Conservation (phyloP, 2,329 filamentous ascomycete species). For the Gnomoniopsis smithogilvyi region DNA sequence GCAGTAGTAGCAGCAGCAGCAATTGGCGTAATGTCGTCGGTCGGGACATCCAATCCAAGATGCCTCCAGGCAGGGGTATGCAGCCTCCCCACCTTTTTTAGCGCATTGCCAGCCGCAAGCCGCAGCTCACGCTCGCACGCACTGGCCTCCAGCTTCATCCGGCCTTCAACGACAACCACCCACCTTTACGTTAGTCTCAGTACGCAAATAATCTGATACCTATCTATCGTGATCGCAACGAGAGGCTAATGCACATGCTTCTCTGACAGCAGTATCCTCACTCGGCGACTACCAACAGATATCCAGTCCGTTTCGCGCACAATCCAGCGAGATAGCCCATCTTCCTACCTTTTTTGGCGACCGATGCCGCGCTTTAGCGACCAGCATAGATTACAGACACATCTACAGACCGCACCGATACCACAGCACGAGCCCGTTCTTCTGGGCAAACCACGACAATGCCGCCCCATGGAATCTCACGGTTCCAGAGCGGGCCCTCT, state of each 20-base stretch:
- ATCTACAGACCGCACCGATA: conserved; percentile 13
- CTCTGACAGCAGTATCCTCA: no score
- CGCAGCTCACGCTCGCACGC: no score
- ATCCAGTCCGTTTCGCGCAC: background rate
- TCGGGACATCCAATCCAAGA: no score
- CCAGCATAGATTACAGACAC: conserved; percentile 17
- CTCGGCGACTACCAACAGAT: background rate
- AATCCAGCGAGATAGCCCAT: background rate
- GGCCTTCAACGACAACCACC: no score
- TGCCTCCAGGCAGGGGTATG: no score
- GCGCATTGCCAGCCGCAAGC: no score
- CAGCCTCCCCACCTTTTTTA: no score
- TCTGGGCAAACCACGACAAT: conserved; percentile 29
- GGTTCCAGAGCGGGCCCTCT: conserved; percentile 46
- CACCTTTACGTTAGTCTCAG: no score
- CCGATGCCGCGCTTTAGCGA: conserved; percentile 16
- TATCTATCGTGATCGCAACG: no score
- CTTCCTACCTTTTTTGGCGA: conserved; percentile 6
- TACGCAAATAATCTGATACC: no score
- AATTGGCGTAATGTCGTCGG: background rate
- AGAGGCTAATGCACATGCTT: no score
- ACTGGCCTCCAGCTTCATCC: no score
- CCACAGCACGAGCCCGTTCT: conserved; percentile 3
- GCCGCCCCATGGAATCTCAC: conserved; percentile 37
- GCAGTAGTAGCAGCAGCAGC: background rate